These are phyloP conservation scores for Oryza rufipogon DNA, from an alignment of 176 grass and related monocot genomes.

Conservation along the genomic window DNA sequence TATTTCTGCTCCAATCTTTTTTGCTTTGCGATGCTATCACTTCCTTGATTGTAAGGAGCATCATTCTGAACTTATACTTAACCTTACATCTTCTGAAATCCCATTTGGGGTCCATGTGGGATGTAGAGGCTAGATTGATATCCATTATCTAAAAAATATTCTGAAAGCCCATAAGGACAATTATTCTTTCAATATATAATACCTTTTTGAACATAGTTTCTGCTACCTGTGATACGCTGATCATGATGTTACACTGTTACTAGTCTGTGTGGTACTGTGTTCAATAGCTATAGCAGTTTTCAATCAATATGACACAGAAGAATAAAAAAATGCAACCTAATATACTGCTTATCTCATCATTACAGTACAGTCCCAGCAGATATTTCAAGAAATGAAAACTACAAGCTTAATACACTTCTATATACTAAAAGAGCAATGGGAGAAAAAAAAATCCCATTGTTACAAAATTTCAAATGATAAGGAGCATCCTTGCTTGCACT, in stretches of 20 bases:
- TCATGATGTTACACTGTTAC: not conserved
- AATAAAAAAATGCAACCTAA: conserved; percentile 31
- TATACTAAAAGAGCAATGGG: conserved; percentile 22
- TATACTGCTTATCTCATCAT: conserved; percentile 29
- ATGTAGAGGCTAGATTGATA: too few species aligned
- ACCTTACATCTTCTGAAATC: too few species aligned
- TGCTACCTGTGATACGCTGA: not conserved
- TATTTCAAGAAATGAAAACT: conserved; percentile 41
- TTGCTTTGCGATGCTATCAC: too few species aligned
- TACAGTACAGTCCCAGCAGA: conserved; percentile 30
- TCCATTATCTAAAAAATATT: too few species aligned
- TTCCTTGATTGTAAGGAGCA: too few species aligned
- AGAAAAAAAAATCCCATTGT: conserved; percentile 26
- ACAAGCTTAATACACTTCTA: conserved; percentile 12
- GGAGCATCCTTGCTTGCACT: conserved; percentile 24
- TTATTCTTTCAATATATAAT: not conserved
- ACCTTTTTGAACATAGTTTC: not conserved
- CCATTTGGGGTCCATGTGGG: too few species aligned
- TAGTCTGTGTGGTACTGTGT: not conserved
- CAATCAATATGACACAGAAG: not conserved
- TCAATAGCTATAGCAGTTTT: not conserved
- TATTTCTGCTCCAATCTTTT: too few species aligned
- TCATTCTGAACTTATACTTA: too few species aligned
- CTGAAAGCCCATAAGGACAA: not conserved
- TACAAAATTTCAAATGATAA: conserved; percentile 20